Conservation (phyloP, 306 rosid genomes). For the Dryas octopetala region DNA sequence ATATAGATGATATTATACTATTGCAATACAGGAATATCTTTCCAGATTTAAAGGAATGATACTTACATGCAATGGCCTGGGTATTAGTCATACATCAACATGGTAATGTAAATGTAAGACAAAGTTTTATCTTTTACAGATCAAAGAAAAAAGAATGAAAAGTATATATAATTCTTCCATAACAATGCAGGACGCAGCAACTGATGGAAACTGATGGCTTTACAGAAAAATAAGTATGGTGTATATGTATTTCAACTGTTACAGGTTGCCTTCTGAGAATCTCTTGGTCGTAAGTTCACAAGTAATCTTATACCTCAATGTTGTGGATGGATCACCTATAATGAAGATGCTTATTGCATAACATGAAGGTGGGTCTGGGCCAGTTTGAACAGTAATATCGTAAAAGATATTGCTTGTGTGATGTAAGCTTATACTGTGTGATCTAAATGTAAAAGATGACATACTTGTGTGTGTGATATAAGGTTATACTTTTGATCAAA, state of each 20-base stretch:
- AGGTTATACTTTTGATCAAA: neutral
- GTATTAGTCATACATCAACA: constrained; percentile 48
- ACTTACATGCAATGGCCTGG: constrained; percentile 84
- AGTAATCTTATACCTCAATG: no score
- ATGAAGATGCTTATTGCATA: no score
- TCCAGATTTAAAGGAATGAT: constrained; percentile 79
- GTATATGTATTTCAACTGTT: neutral
- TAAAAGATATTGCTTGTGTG: no score
- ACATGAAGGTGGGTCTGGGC: no score
- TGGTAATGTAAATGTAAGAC: constrained; percentile 38
- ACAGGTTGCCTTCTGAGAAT: no score
- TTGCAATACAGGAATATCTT: constrained; percentile 64
- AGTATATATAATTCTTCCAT: neutral
- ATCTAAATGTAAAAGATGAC: neutral
- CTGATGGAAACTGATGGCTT: constrained; percentile 40
- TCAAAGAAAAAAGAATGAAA: neutral
- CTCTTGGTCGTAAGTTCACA: no score
- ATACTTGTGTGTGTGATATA: neutral
- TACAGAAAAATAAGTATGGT: constrained; percentile 30
- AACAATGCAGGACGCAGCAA: constrained; percentile 58
- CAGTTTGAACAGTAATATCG: no score
- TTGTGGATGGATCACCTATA: no score
- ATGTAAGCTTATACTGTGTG: no score
- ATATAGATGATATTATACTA: neutral
- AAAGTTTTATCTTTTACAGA: no score